Percentiles rank a stretch among this genome's conserved stretches.
Evolutionary conservation across 768 basidiomycete genomes (phyloP).

Genomic region (Antrodiella citrinella): DNA sequence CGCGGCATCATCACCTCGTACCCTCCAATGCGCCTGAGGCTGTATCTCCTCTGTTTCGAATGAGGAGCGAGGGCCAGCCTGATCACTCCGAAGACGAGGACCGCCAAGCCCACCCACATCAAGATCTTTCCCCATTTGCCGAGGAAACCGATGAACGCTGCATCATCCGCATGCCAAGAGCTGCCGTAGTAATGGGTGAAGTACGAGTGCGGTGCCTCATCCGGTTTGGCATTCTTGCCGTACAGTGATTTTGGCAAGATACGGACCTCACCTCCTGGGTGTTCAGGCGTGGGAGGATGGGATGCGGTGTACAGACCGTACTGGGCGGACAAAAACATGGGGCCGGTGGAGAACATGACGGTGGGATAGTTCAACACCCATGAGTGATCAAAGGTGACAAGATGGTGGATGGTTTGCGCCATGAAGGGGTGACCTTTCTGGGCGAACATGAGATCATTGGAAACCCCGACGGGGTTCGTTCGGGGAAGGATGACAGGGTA

Average conservation of each 20-base stretch:
- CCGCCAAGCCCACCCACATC: slow-evolving; percentile 74
- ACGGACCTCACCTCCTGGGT: slow-evolving; percentile 67
- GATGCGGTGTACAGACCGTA: slow-evolving; percentile 80
- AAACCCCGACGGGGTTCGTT: slow-evolving; percentile 95
- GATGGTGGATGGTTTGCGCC: slow-evolving; percentile 87
- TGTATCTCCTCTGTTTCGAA: slow-evolving; percentile 49
- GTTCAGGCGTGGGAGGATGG: slow-evolving; percentile 43
- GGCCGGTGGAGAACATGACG: slow-evolving; percentile 99
- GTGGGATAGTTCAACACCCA: slow-evolving; percentile 98
- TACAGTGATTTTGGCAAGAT: slow-evolving; percentile 96
- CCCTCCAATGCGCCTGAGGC: slow-evolving; percentile 53
- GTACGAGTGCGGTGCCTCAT: slow-evolving; percentile 84
- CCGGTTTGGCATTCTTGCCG: slow-evolving; percentile 86
- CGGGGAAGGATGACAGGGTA: slow-evolving; percentile 88
- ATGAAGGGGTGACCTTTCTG: slow-evolving; percentile 83
- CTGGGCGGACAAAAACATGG: slow-evolving; percentile 96
- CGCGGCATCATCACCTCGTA: slow-evolving; percentile 78
- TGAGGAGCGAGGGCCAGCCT: slow-evolving; percentile 43
- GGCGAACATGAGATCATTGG: slow-evolving; percentile 95
- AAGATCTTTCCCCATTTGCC: slow-evolving; percentile 80
- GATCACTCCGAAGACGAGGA: slow-evolving; percentile 64
- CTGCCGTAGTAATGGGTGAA: slow-evolving; percentile 98
- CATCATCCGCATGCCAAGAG: slow-evolving; percentile 97
- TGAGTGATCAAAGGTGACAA: slow-evolving; percentile 84
- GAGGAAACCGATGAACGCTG: slow-evolving; percentile 93